A percentile compares a stretch with the other conserved stretches of the same genome.
phyloP scores from a whole-genome alignment of 1,284 basidiomycete genomes.

The Cutaneotrichosporon daszewskae region DNA sequence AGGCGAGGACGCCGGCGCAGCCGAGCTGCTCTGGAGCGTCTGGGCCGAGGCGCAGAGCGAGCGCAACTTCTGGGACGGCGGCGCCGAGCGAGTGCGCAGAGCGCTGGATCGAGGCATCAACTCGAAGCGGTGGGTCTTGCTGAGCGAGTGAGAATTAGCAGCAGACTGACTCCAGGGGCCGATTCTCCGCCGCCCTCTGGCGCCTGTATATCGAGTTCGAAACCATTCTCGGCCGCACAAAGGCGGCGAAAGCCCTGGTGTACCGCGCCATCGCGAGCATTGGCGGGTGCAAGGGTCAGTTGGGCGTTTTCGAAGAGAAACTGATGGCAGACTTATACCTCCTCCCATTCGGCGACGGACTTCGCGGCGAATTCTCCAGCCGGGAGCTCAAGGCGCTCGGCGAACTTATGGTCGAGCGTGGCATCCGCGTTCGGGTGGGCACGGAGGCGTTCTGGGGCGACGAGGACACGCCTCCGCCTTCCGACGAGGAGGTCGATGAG shows the following conservation, averaged over 20 bases:
- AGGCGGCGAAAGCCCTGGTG: conserved; percentile 67
- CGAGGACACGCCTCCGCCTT: conserved; percentile 24
- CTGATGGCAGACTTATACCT: conserved; percentile 68
- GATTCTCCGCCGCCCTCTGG: conserved; percentile 56
- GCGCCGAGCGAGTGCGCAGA: conserved; percentile 38
- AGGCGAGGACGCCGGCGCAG: conserved; percentile 23
- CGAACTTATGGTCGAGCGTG: conserved; percentile 76
- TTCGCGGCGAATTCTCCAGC: conserved; percentile 62
- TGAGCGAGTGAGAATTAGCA: too few species aligned
- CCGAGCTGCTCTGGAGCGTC: conserved; percentile 38
- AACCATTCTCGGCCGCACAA: conserved; percentile 57
- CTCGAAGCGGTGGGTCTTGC: conserved; percentile 23
- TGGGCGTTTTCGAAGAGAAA: neutral
- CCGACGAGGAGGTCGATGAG: conserved; percentile 46
- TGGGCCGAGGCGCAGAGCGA: conserved; percentile 40
- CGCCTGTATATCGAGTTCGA: conserved; percentile 76
- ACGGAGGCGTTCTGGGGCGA: conserved; percentile 57
- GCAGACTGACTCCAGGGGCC: conserved; percentile 12
- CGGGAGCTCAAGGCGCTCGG: conserved; percentile 64
- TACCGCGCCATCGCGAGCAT: conserved; percentile 69
- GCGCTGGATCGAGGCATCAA: conserved; percentile 38
- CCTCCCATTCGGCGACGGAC: conserved; percentile 66
- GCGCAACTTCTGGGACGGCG: conserved; percentile 39
- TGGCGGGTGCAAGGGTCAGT: conserved; percentile 42
- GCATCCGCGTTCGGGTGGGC: conserved; percentile 62